Evolutionary conservation across 2,329 filamentous ascomycete genomes (phyloP).

Genomic region (Scedosporium boydii): DNA sequence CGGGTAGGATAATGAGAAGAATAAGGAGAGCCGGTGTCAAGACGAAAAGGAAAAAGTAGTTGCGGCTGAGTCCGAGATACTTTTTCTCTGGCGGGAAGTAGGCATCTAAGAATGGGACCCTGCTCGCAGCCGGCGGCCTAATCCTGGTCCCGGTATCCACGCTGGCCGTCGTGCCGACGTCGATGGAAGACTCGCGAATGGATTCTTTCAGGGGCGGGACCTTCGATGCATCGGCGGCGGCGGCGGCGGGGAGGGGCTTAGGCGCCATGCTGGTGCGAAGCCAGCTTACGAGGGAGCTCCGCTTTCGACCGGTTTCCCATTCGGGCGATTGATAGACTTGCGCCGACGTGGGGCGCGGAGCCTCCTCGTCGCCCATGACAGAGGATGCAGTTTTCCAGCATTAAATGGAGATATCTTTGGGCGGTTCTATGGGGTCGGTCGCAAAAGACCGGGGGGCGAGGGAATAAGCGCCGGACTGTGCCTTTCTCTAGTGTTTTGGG

Average conservation of each 20-base stretch:
- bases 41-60: constrained; percentile 12
- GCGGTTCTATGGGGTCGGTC: neutral
- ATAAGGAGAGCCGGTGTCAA: constrained; percentile 14
- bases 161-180: neutral
- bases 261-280: neutral
- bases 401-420: neutral
- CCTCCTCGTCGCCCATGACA: constrained; percentile 1
- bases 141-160: neutral
- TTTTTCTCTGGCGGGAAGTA: constrained; percentile 1
- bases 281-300: constrained; percentile 4
- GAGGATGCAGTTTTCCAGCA: neutral
- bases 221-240: neutral
- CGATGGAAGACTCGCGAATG: neutral
- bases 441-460: too few relatives aligned
- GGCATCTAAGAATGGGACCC: neutral
- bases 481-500: neutral
- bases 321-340: neutral
- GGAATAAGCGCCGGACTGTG: neutral
- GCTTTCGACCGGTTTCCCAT: constrained; percentile 2
- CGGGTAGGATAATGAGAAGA: constrained; percentile 31
- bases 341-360: neutral
- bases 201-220: neutral
- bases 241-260: neutral
- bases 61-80: constrained; percentile 1
- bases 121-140: neutral